Base-by-base conservation (phyloP, 2,329 filamentous ascomycete species). In the Fusarium pseudocircinatum region DNA sequence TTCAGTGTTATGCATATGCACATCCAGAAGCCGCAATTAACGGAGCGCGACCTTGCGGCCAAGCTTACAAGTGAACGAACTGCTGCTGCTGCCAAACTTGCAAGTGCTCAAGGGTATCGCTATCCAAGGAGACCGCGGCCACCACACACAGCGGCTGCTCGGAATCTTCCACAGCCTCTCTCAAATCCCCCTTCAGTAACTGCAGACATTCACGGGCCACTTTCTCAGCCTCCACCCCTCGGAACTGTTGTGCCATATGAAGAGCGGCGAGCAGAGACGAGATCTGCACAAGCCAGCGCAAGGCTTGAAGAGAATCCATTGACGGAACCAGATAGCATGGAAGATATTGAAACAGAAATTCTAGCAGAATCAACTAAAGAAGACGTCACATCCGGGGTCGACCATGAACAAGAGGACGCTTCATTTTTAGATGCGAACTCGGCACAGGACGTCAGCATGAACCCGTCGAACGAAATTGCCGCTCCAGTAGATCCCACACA, bases 1-100 rank as follows among this genome's bases (percentile, higher is more conserved):
- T 92, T 92, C 78, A 84, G 85, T 50, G 88, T 91, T 44, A 90
- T 92, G 86, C 88, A 90, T 63, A 90, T 92, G 83, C 85, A 87
- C 39, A 82, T 88, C 32, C 76, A 82, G 63, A 84, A 81, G 77
- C 81, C 83, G 69, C 84, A 86, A 64, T 84, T 85, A 43, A 82
- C 86, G 57, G 83, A 86, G 44, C 83, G 87, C 53, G 85, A 87
- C 76, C 85, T 86, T 58, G 86, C 88, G 50, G 89, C 89, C 11
- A 89, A 90, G 78, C 86, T 88, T 57, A 87, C 88, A 18, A 92
- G 90, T 76, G 89, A 92, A 78, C 87, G 85, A 73, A 91, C 89
- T 18, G 88, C 87, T 50, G 83, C 87, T 59, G 88, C 89, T 44
- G 89, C 90, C 40, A 87, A 84, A 75, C 81, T 87, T 63, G 89